phyloP scores from a whole-genome alignment of 345 rosid species.

The Lepidium sativum region DNA sequence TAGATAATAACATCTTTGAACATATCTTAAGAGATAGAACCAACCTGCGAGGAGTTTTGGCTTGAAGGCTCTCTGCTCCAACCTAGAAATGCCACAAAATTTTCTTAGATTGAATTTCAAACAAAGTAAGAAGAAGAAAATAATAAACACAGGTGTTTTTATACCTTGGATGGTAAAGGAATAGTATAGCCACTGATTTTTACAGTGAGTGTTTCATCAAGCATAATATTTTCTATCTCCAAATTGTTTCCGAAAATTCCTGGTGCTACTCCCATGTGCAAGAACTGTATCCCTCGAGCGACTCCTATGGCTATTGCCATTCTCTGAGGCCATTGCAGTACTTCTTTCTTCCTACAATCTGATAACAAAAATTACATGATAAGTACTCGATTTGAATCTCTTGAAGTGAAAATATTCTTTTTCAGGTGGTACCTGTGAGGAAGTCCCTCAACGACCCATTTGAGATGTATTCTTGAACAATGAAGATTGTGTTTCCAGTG shows the following conservation, averaged over 20 bases:
- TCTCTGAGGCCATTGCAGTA: conserved; percentile 83
- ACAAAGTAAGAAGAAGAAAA: neutral
- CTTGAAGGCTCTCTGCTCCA: conserved; percentile 41
- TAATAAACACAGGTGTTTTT: neutral
- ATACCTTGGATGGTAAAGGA: conserved; percentile 67
- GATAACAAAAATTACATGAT: conserved; percentile 6
- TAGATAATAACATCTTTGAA: neutral
- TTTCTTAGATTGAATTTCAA: neutral
- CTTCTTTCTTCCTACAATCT: conserved; percentile 76
- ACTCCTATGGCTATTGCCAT: conserved; percentile 75
- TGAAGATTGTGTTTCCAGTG: conserved; percentile 40
- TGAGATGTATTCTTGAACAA: conserved; percentile 63
- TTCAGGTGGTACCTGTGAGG: conserved; percentile 47
- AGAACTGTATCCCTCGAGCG: conserved; percentile 85
- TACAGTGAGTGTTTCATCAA: conserved; percentile 70
- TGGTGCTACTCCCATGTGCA: conserved; percentile 81
- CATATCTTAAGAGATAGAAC: neutral
- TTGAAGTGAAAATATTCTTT: neutral
- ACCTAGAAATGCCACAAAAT: conserved; percentile 28
- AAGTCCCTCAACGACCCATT: conserved; percentile 59
- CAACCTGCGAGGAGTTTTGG: conserved; percentile 12
- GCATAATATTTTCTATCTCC: conserved; percentile 58
- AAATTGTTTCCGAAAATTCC: conserved; percentile 71
- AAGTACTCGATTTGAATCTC: neutral
- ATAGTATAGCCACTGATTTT: conserved; percentile 62